Percentiles rank a stretch among this genome's conserved stretches.
Evolutionary conservation across 352 stramenopile genomes (phyloP).

Genomic region (Globisporangium solare): DNA sequence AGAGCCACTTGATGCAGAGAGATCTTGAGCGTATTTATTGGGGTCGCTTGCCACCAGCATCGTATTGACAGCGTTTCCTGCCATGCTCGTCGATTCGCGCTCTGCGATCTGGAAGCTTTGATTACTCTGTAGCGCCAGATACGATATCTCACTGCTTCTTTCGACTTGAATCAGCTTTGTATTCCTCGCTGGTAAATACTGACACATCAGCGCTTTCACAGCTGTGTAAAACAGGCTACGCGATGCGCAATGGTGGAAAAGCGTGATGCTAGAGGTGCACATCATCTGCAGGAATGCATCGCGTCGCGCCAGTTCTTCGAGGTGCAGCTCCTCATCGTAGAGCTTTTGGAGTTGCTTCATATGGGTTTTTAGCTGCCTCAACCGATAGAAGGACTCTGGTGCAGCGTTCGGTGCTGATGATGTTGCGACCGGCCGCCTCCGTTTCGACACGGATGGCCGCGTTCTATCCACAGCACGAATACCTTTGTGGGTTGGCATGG

Average conservation of each 20-base stretch:
- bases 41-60: slow-evolving; percentile 1
- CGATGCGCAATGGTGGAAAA: slow-evolving; percentile 36
- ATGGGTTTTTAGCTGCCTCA: slow-evolving; percentile 42
- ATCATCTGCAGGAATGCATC: slow-evolving; percentile 35
- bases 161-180: slow-evolving; percentile 29
- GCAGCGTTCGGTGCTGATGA: neutral
- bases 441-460: neutral
- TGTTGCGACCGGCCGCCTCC: slow-evolving; percentile 3
- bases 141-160: neutral
- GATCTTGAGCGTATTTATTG: neutral
- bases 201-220: slow-evolving; percentile 31
- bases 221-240: slow-evolving; percentile 30
- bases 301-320: slow-evolving; percentile 33
- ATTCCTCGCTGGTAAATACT: slow-evolving; percentile 30
- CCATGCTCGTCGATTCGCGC: slow-evolving; percentile 10
- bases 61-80: slow-evolving; percentile 5
- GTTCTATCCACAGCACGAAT: neutral
- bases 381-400: slow-evolving; percentile 12
- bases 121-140: slow-evolving; percentile 12
- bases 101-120: slow-evolving; percentile 2
- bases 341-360: slow-evolving; percentile 47
- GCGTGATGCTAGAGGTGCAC: slow-evolving; percentile 41
- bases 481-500: neutral
- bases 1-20: slow-evolving; percentile 5
- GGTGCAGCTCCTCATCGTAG: slow-evolving; percentile 39